Evolutionary conservation across 2,329 filamentous ascomycete genomes (phyloP), one percentile per base, ranked within the genome.

Genomic region (Bipolaris cookei): DNA sequence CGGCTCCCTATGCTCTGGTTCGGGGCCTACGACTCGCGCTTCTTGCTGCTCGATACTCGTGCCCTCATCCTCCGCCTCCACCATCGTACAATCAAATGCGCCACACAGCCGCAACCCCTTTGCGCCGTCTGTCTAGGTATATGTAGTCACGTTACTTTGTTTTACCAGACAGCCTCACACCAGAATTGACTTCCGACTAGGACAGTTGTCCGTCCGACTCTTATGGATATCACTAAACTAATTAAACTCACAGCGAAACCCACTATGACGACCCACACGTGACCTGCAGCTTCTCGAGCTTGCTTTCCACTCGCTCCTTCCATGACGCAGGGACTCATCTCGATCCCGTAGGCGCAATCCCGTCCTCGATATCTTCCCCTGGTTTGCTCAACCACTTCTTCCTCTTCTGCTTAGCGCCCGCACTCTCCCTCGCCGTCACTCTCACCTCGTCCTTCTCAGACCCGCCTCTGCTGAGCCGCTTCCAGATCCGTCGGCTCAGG

Each of bases 351-450:
- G 75, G 75, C 13, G 75, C 65, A 38, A 77, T 77, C 8, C 61
- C 72, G 51, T 69, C 71, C 62, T 77, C 75, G 20, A 72, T 65
- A 50, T 76, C 75, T 59, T 74, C 62, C 13, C 73, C 74, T 14
- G 69, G 39, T 53, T 62, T 68, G 54, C 70, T 74, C 39, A 76
- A 54, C 35, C 63, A 59, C 58, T 70, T 70, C 48, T 68, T 68
- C 28, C 52, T 63, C 63, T 63, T 71, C 23, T 70, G 58, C 34
- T 64, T 68, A 32, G 61, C 68, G 11, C 61, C 54, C 34, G 65
- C 63, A 25, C 63, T 50, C 41, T 68, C 63, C 25, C 68, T 62
- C 4, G 59, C 38, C 4, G 59, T 58, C 7, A 57, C 53, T 7
- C 67, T 58, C 7, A 57, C 53, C 7, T 67, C 62, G 25, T 62